phyloP scores from a whole-genome alignment of 257 asterid genomes.

The Solanum paucissectum region DNA sequence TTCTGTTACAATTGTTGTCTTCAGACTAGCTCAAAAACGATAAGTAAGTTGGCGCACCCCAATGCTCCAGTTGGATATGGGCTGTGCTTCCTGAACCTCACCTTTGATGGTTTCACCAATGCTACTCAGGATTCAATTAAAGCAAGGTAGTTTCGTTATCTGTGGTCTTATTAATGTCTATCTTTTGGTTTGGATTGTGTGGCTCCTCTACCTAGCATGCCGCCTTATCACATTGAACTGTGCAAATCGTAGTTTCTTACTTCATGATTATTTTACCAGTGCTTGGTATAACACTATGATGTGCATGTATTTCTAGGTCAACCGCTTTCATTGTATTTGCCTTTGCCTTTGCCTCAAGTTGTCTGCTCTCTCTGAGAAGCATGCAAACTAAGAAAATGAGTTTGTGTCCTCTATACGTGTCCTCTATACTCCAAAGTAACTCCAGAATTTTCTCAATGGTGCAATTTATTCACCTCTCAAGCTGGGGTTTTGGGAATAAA shows the following conservation, averaged over 20 bases:
- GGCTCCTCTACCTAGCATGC: not conserved
- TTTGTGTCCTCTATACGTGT: not conserved
- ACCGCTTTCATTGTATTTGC: not conserved
- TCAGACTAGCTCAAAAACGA: slow-evolving; percentile 89
- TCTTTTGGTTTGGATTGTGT: not conserved
- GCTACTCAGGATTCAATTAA: slow-evolving; percentile 96
- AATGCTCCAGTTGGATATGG: slow-evolving; percentile 91
- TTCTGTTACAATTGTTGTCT: not conserved
- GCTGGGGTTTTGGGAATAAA: too few species aligned
- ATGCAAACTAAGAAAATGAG: not conserved
- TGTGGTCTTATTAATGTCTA: not conserved
- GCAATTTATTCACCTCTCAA: not conserved
- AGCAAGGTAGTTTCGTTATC: slow-evolving; percentile 30
- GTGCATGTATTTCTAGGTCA: not conserved
- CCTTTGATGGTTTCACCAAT: slow-evolving; percentile 97
- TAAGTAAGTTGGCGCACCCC: slow-evolving; percentile 83
- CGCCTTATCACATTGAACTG: not conserved
- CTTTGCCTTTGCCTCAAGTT: not conserved
- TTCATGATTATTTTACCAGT: not conserved
- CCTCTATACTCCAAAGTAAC: not conserved
- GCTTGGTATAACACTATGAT: not conserved
- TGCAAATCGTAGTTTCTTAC: not conserved
- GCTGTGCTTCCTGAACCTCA: slow-evolving; percentile 86
- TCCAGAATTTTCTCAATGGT: not conserved
- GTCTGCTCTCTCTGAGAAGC: not conserved